These are phyloP conservation scores for Pythium brassicae DNA, from an alignment of 352 stramenopile genomes.

Conservation along the genomic window DNA sequence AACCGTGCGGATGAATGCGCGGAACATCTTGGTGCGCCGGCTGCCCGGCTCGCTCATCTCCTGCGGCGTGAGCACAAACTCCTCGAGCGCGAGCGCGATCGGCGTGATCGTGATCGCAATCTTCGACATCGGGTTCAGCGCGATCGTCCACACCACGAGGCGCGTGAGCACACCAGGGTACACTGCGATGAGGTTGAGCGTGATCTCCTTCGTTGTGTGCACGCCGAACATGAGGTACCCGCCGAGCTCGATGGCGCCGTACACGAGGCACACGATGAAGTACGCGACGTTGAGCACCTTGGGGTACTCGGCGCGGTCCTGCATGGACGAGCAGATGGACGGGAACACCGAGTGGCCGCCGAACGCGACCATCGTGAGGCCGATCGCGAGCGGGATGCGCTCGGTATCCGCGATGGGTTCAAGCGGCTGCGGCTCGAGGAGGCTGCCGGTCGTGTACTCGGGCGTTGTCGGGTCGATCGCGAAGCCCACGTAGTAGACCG, in stretches of 20 bases:
- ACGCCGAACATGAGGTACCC: slow-evolving; percentile 85
- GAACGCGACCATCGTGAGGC: slow-evolving; percentile 85
- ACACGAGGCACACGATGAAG: slow-evolving; percentile 63
- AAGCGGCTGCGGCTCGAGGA: slow-evolving; percentile 52
- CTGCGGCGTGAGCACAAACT: slow-evolving; percentile 53
- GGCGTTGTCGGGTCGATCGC: slow-evolving; percentile 36
- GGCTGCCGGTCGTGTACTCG: slow-evolving; percentile 43
- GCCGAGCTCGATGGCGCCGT: slow-evolving; percentile 65
- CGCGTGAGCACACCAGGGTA: slow-evolving; percentile 57
- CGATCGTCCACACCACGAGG: slow-evolving; percentile 78
- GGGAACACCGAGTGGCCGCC: slow-evolving; percentile 85
- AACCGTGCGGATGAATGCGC: slow-evolving; percentile 56
- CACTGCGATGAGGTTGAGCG: slow-evolving; percentile 70
- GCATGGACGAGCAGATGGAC: slow-evolving; percentile 87
- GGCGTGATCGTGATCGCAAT: slow-evolving; percentile 84
- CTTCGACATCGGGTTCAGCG: slow-evolving; percentile 86
- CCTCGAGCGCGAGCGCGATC: slow-evolving; percentile 68
- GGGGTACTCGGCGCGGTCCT: slow-evolving; percentile 54
- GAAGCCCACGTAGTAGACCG: slow-evolving; percentile 74
- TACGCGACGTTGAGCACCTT: slow-evolving; percentile 72
- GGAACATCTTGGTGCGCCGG: slow-evolving; percentile 37
- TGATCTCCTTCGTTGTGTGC: slow-evolving; percentile 83
- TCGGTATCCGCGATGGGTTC: slow-evolving; percentile 63
- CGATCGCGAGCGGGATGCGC: slow-evolving; percentile 73
- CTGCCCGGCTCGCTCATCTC: slow-evolving; percentile 29